Base-by-base conservation (phyloP, 495 filamentous ascomycete species). In the Hypoxylon intermedium region DNA sequence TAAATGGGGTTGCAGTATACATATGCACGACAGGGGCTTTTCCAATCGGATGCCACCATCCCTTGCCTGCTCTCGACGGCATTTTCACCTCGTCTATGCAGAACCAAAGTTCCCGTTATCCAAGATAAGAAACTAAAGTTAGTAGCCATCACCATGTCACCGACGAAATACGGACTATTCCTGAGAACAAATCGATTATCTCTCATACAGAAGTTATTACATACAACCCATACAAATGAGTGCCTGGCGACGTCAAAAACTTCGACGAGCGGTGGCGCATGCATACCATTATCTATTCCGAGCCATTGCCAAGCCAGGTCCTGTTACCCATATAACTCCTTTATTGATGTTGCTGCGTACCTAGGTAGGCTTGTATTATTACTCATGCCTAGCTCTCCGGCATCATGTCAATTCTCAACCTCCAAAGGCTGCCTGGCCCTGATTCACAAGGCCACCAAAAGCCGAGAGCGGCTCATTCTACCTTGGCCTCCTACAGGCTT, bases 261-360 rank as follows among this genome's bases (percentile, higher is more conserved):
- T 42, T 42, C 43, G 15, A 24, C 20, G 3, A 18, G 16, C 44
- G 9, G 33, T 12, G 43, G 24, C 30, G 11, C 20, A 38, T 24
- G 58, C 30, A 54, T 55, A 13, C 59, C 28, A 47, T 37, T 21
- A 23, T 30, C 43, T 38, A 45, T 64, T 50, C 54, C 54, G 50
- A 48, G 42, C 41, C 46, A 53, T 42, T 16, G 31, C 21, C 31
- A 34, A 43, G 19, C 1, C 9, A 38, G 42, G 46, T 38, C 20
- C 48, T 37, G 50, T 31, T 11, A 24, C 21, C 23, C 41, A 44
- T 48, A 41, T 12, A 52, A 51, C 33, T 38, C 34, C 41, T 41
- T 48, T 23, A 33, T 46, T 42, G n/a, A 56, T 51, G 30, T 26
- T 33, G 31, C 9, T 50, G 51, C 45, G 38, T 20, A 49, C 34